Evolutionary conservation across 257 asterid species (phyloP), one percentile per base, ranked within the genome.

Genomic region (Rhazya stricta): DNA sequence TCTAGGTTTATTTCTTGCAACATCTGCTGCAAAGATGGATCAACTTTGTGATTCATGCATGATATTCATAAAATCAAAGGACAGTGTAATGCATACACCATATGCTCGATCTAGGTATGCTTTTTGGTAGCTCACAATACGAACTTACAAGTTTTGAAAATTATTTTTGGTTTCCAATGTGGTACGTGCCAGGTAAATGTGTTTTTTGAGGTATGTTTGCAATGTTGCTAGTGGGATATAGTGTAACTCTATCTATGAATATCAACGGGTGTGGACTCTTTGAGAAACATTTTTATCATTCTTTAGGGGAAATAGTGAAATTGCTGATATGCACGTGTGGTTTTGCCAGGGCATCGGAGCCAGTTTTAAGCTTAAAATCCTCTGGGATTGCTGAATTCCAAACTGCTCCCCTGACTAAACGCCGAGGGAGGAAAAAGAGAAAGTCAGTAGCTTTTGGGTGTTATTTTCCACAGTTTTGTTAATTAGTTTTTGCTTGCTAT

Each of bases 31-130:
- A 63, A 89, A 82, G 86, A 79, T 77, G 87, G 98, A 85, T 67
- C 91, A 70, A 43, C 94, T 91, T 67, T 95, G 99, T 84, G 97
- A 95, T 91, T 80, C 92, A 42, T 95, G 99, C 88, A 80, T 86
- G 85, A 83, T 84, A 72, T 72, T 76, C 67, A 81, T 83, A 71
- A 92, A 88, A 77, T 84, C 92, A 46, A 95, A 89, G 60, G 76
- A 80, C 75, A 89, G 85, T 83, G 77, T 86, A 67, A 81, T 79
- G 77, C 81, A 79, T 34, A 78, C 68, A 10, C 83, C 79, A 16
- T 73, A 73, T 54, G 82, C 61, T 36, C 80, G 75, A 69, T 67
- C 56, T 53, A 77, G 86, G 88, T 84, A 80, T 69, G 79, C 12
- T 67, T 51, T 36, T 32, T 34, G 43, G 69, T 9, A 15, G 68